A percentile compares a stretch with the other conserved stretches of the same genome.
phyloP scores from a whole-genome alignment of 345 rosid species.

The Capsella bursapastoris region DNA sequence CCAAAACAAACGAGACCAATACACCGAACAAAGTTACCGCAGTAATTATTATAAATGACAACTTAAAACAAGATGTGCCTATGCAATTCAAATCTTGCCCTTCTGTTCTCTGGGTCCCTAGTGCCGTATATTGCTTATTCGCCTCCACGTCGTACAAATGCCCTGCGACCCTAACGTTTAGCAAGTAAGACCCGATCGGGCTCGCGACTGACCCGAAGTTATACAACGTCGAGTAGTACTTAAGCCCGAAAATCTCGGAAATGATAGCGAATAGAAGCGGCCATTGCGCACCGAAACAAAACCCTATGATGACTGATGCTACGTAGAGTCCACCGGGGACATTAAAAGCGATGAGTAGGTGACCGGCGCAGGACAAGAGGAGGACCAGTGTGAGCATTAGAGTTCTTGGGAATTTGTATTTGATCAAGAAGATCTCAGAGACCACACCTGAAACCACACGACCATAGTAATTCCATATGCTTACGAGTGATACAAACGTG shows the following conservation, averaged over 20 bases:
- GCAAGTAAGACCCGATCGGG: constrained; percentile 56
- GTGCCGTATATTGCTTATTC: constrained; percentile 42
- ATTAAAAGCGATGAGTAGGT: constrained; percentile 54
- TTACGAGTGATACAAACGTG: constrained; percentile 59
- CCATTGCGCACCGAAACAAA: constrained; percentile 60
- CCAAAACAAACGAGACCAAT: constrained; percentile 51
- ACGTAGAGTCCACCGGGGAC: constrained; percentile 57
- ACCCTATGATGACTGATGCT: constrained; percentile 57
- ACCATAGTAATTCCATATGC: constrained; percentile 66
- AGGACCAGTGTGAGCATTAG: constrained; percentile 49
- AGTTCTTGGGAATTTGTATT: constrained; percentile 56
- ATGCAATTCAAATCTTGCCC: constrained; percentile 49
- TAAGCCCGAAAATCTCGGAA: constrained; percentile 61
- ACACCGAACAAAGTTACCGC: constrained; percentile 54
- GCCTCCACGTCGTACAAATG: constrained; percentile 58
- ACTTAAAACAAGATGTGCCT: constrained; percentile 52
- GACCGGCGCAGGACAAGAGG: constrained; percentile 52
- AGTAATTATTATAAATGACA: constrained; percentile 49
- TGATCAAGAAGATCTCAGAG: constrained; percentile 53
- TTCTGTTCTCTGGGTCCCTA: constrained; percentile 29
- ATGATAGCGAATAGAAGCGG: constrained; percentile 56
- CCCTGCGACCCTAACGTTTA: constrained; percentile 55
- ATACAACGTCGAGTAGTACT: constrained; percentile 57
- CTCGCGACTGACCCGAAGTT: constrained; percentile 53
- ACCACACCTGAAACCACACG: constrained; percentile 54